Evolutionary conservation across 2,329 filamentous ascomycete genomes (phyloP).

Genomic region (Claviceps pazoutovae): DNA sequence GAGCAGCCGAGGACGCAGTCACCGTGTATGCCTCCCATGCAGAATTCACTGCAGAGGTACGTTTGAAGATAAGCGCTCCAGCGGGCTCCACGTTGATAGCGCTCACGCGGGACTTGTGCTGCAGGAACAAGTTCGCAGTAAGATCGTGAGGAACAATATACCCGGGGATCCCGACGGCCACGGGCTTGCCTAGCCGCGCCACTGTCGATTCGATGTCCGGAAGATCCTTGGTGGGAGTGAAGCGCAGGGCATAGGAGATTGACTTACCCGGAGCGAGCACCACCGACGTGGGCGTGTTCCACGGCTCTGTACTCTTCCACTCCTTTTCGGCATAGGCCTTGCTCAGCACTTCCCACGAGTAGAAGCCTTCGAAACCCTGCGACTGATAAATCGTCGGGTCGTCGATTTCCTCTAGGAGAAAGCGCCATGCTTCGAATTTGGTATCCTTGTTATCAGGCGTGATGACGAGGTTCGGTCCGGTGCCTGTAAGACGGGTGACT

Average conservation of each 20-base stretch:
- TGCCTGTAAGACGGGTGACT: slow-evolving; percentile 36
- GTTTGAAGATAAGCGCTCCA: slow-evolving; percentile 21
- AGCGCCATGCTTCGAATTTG: slow-evolving; percentile 39
- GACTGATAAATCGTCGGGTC: slow-evolving; percentile 30
- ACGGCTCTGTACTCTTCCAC: slow-evolving; percentile 35
- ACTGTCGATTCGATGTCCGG: slow-evolving; percentile 34
- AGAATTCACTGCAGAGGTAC: slow-evolving; percentile 8
- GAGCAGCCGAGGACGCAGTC: slow-evolving; percentile 27
- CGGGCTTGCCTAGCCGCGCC: slow-evolving; percentile 26
- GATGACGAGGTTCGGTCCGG: slow-evolving; percentile 37
- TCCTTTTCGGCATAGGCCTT: slow-evolving; percentile 42
- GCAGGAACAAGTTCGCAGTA: slow-evolving; percentile 30
- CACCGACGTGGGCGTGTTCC: slow-evolving; percentile 39
- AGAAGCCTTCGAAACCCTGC: slow-evolving; percentile 46
- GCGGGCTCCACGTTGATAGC: slow-evolving; percentile 25
- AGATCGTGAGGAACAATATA: slow-evolving; percentile 37
- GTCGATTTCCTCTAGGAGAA: slow-evolving; percentile 30
- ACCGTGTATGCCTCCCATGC: slow-evolving; percentile 24
- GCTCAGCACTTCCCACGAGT: slow-evolving; percentile 43
- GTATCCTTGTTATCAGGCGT: slow-evolving; percentile 32
- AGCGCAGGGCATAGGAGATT: slow-evolving; percentile 35
- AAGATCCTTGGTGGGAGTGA: slow-evolving; percentile 32
- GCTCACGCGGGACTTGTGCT: slow-evolving; percentile 23
- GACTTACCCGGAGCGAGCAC: slow-evolving; percentile 29
- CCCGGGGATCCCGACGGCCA: slow-evolving; percentile 39